Base-by-base conservation (phyloP, 495 filamentous ascomycete species). In the Aspergillus mulundensis region DNA sequence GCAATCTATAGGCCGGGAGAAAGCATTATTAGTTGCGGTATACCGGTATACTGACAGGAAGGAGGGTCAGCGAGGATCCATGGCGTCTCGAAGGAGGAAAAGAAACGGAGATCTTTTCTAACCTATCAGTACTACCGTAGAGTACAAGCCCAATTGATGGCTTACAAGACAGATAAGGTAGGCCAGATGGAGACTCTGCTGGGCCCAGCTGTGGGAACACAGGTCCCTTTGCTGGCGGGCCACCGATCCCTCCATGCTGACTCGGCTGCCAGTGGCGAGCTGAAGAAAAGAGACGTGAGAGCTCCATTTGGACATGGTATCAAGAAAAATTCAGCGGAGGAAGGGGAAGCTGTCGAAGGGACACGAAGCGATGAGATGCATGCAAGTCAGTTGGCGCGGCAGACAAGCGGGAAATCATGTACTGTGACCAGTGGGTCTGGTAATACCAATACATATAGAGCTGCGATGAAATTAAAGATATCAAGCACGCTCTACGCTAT, bases 11-110 rank as follows among this genome's bases (percentile, higher is more conserved):
- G 43, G 36, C 50, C 42, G 47, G 49, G 56, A 55, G 25, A 42
- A 53, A 53, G 57, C 51, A 62, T 56, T 56, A 58, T 65, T 50
- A 54, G 46, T 30, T 36, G 56, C 61, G 56, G 59, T 65, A 61
- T 65, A 61, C 57, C 49, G 56, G 57, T 65, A 61, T 61, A 59
- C 54, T 53, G 54, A 46, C 36, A 56, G 55, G 21, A 48, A 57
- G 58, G 47, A 60, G 52, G 56, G 56, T 53, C 53, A 58, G 56
- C 54, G 43, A 59, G 57, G 56, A 62, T 53, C 54, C 15, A 49
- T 56, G 50, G 53, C 23, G 46, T 11, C 58, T 64, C 30, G 52
- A 58, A 60, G 38, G 54, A 60, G 54, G 49, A 60, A 58, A 58
- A 56, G 47, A 53, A 56, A 49, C 36, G 57, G 24, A 40, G 54